Evolutionary conservation across 768 basidiomycete species (phyloP), one percentile per base, ranked within the genome.

Genomic region (Tremella fuciformis): DNA sequence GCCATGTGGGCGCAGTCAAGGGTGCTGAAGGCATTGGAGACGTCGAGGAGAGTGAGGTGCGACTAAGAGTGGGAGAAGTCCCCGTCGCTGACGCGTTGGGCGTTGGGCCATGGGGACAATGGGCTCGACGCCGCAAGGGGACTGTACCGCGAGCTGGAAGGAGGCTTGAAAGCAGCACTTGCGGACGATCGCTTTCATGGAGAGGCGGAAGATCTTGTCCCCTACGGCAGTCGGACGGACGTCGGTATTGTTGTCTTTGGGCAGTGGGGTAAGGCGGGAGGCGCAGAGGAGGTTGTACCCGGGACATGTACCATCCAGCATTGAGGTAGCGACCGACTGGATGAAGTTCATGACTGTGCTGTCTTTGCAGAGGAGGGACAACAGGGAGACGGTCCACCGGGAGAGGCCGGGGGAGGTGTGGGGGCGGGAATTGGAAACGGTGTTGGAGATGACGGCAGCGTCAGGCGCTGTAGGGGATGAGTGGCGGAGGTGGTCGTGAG

Each of bases 171-270:
- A 26, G 44, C 41, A 34, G 25, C 25, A 2, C n/a, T 55, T 22
- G 26, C 46, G 19, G 0, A 59, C 44, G 7, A 64, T 57, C 2
- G 55, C 53, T 51, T 64, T 64, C 29, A 54, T 37, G 13, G 53
- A 47, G 3, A 60, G 44, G 4, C 58, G 53, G 49, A 57, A 64
- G 50, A 60, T 49, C 8, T 60, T 15, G 22, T 64, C 58, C 3
- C 63, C 63, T 1, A 64, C 59, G 0, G 63, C 63, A n/a, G 59
- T 59, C 11, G 63, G 59, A 15, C 50, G 19, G 19, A 52, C 37
- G 9, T 50, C 57, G n/a, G n/a, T n/a, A 9, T 42, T 50, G 3
- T 51, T 34, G 18, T 29, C 16, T 34, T 58, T 53, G 7, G 16
- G n/a, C 21, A 58, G 50, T 2, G 57, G 26, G 16, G 38, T 53